Evolutionary conservation across 768 basidiomycete species (phyloP).

Genomic region (Asterophora parasitica): DNA sequence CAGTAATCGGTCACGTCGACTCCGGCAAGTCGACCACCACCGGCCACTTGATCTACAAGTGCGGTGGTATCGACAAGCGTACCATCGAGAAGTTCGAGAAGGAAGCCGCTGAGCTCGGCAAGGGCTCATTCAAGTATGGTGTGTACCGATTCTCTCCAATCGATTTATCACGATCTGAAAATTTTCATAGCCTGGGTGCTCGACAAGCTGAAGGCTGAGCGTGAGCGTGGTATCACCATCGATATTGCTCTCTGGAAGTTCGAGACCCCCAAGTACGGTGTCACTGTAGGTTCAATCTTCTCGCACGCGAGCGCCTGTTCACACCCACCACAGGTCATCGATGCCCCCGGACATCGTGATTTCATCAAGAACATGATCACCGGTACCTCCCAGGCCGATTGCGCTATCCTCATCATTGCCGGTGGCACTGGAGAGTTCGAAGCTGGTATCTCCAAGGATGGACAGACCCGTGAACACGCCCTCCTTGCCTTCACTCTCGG

Average conservation of each 20-base stretch:
- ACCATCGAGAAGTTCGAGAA: constrained; percentile 99
- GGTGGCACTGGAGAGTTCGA: constrained; percentile 99
- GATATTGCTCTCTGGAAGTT: constrained; percentile 99
- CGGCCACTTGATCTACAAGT: constrained; percentile 99
- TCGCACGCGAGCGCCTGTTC: constrained; percentile 12
- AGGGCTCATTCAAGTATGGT: constrained; percentile 99
- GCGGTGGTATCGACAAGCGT: constrained; percentile 99
- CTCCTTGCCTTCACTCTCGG: constrained; percentile 99
- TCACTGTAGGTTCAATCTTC: constrained; percentile 59
- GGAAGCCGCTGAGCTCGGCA: constrained; percentile 99
- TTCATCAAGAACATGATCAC: constrained; percentile 99
- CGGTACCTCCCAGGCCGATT: constrained; percentile 99
- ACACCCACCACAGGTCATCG: constrained; percentile 70
- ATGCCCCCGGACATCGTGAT: constrained; percentile 99
- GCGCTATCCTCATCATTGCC: constrained; percentile 99
- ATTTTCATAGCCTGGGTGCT: constrained; percentile 88
- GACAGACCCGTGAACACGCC: constrained; percentile 99
- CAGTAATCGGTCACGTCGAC: constrained; percentile 99
- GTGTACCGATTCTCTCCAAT: constrained; percentile 23
- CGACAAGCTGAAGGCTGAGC: constrained; percentile 99
- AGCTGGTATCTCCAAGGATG: constrained; percentile 99
- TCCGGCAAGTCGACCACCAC: constrained; percentile 99
- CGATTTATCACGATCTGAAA: constrained; percentile 10
- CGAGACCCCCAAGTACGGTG: constrained; percentile 96
- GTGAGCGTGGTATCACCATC: constrained; percentile 99